These are phyloP conservation scores for Podila epicladia DNA, from an alignment of 192 early-diverging fungal genomes.

Conservation along the genomic window DNA sequence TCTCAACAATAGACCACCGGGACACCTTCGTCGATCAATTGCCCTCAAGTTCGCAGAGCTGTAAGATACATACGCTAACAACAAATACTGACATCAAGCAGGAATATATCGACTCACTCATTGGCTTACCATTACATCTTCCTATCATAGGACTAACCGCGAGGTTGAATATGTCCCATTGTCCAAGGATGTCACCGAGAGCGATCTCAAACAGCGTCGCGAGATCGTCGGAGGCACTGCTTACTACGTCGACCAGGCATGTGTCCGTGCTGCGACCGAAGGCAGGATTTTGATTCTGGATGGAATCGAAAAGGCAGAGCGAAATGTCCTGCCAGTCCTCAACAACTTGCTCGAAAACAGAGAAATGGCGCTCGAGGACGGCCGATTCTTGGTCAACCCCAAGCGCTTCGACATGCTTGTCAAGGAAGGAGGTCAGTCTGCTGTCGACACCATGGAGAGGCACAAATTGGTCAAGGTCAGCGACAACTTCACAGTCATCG, in stretches of 20 bases:
- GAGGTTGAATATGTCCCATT: slow-evolving; percentile 81
- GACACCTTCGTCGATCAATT: slow-evolving; percentile 70
- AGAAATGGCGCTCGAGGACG: slow-evolving; percentile 87
- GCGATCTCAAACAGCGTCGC: slow-evolving; percentile 84
- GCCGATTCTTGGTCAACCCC: slow-evolving; percentile 77
- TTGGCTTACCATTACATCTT: not conserved
- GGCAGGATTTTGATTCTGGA: slow-evolving; percentile 69
- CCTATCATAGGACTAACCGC: slow-evolving; percentile 40
- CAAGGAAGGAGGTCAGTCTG: slow-evolving; percentile 57
- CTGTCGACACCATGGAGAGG: slow-evolving; percentile 55
- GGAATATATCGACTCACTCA: not conserved
- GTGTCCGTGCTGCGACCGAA: slow-evolving; percentile 70
- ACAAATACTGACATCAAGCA: no score
- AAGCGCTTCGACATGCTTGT: slow-evolving; percentile 71
- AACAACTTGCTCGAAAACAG: slow-evolving; percentile 90
- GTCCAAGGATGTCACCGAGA: slow-evolving; percentile 80
- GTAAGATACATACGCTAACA: slow-evolving; percentile 35
- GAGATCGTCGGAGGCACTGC: slow-evolving; percentile 73
- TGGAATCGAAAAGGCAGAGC: slow-evolving; percentile 83
- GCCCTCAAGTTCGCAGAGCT: slow-evolving; percentile 78
- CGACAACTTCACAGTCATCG: slow-evolving; percentile 77
- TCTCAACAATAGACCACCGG: slow-evolving; percentile 64
- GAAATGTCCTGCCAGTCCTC: slow-evolving; percentile 85
- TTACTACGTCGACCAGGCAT: slow-evolving; percentile 69
- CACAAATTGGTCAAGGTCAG: slow-evolving; percentile 74